Percentiles rank a stretch among this genome's conserved stretches.
Evolutionary conservation across 2,329 filamentous ascomycete species (phyloP).

Genomic region (Aspergillus chevalieri): DNA sequence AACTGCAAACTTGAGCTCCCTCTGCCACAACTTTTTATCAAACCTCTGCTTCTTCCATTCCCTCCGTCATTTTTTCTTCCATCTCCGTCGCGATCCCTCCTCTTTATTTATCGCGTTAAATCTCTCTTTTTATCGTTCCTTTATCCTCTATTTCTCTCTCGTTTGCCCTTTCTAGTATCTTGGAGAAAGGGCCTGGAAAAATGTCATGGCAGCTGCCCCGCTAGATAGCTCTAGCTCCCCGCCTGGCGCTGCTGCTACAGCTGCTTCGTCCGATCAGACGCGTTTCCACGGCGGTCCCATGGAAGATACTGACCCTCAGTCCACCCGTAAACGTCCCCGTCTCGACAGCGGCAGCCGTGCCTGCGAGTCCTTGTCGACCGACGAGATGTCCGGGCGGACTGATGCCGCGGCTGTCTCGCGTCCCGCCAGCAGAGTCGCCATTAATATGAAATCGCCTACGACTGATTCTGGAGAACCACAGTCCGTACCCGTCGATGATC

Average conservation of each 20-base stretch:
- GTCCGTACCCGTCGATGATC: slow-evolving; percentile 1
- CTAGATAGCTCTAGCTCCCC: slow-evolving; percentile 41
- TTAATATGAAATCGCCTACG: slow-evolving; percentile 40
- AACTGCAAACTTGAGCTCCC: not conserved
- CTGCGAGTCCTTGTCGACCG: slow-evolving; percentile 28
- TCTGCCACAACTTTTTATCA: not conserved
- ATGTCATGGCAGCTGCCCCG: slow-evolving; percentile 43
- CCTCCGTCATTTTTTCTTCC: not conserved
- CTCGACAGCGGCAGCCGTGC: slow-evolving; percentile 39
- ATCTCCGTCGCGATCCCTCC: slow-evolving; percentile 15
- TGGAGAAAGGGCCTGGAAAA: slow-evolving; percentile 20
- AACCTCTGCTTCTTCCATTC: not conserved
- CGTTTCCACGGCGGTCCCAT: slow-evolving; percentile 29
- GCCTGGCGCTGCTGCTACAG: slow-evolving; percentile 27
- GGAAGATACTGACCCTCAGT: slow-evolving; percentile 35
- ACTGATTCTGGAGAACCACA: not conserved
- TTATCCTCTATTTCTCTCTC: slow-evolving; percentile 1
- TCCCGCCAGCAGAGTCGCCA: slow-evolving; percentile 42
- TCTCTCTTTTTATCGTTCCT: slow-evolving; percentile 1
- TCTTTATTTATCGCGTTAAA: slow-evolving; percentile 1
- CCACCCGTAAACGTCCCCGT: slow-evolving; percentile 43
- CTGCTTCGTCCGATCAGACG: slow-evolving; percentile 24
- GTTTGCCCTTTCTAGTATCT: slow-evolving; percentile 1
- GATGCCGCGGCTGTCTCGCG: slow-evolving; percentile 25
- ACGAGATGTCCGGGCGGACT: slow-evolving; percentile 15